phyloP scores from a whole-genome alignment of 345 rosid genomes.

The Brassica incana region DNA sequence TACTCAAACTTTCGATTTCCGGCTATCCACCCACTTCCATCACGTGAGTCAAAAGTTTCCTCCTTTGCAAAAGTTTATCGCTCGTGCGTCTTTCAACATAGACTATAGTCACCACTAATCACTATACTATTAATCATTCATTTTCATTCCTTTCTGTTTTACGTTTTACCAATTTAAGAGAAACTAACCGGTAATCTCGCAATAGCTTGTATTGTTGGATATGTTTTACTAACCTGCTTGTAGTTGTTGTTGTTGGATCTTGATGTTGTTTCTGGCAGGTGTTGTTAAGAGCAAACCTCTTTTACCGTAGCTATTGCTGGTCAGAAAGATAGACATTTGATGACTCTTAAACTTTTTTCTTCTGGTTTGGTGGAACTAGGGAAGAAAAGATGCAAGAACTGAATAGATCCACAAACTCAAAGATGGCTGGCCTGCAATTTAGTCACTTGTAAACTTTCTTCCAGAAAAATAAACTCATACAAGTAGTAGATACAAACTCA shows the following conservation, averaged over 20 bases:
- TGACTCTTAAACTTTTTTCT: not conserved
- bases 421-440: conserved; percentile 34
- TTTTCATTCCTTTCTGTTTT: no score
- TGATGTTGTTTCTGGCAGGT: conserved; percentile 42
- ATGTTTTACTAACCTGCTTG: not conserved
- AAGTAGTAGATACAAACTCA: no score
- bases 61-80: no score
- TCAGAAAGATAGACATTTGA: not conserved
- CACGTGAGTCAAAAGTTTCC: no score
- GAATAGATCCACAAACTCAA: conserved; percentile 30
- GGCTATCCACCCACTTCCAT: no score
- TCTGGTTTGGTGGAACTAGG: conserved; percentile 11
- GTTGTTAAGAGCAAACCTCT: conserved; percentile 53
- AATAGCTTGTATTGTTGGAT: not conserved
- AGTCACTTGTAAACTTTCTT: conserved; percentile 5
- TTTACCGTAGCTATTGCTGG: not conserved
- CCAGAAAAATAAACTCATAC: not conserved
- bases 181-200: not conserved
- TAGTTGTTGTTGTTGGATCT: conserved; percentile 12
- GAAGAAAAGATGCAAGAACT: conserved; percentile 33
- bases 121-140: no score
- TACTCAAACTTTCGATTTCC: no score
- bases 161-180: no score
- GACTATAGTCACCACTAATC: no score
- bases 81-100: no score